Evolutionary conservation across 805 yeast genomes (phyloP).

Genomic region (Trichomonascus vanleenenianus): DNA sequence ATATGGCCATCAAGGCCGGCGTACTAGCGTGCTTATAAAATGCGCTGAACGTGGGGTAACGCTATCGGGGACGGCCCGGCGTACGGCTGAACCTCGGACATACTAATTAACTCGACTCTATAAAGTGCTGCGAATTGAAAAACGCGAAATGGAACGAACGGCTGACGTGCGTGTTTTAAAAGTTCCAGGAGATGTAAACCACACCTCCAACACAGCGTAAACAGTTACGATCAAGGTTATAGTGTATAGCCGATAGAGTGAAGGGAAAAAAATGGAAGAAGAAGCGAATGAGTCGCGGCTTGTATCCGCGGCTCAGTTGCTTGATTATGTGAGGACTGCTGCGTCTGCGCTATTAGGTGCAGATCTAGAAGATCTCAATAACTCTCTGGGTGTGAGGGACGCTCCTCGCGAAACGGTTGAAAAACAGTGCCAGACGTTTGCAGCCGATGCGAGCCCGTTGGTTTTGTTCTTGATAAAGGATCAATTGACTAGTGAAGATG

Average conservation of each 20-base stretch:
- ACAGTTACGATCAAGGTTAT: neutral
- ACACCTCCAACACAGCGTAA: too few species aligned
- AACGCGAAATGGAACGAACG: too few species aligned
- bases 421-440: constrained; percentile 13
- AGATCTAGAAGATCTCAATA: constrained; percentile 15
- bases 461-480: constrained; percentile 21
- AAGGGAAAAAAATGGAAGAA: neutral
- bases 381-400: constrained; percentile 12
- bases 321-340: constrained; percentile 12
- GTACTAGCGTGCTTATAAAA: too few species aligned
- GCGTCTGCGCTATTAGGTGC: constrained; percentile 18
- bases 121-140: too few species aligned
- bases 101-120: too few species aligned
- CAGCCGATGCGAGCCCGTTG: constrained; percentile 17
- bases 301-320: constrained; percentile 1
- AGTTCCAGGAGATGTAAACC: too few species aligned
- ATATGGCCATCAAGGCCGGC: too few species aligned
- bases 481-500: constrained; percentile 4
- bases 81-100: too few species aligned
- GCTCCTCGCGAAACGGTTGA: constrained; percentile 1
- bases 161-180: too few species aligned
- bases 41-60: too few species aligned
- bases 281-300: neutral
- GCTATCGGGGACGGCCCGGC: too few species aligned
- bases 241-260: neutral